phyloP scores from a whole-genome alignment of 2,329 filamentous ascomycete genomes.

The Alternaria infectoria region DNA sequence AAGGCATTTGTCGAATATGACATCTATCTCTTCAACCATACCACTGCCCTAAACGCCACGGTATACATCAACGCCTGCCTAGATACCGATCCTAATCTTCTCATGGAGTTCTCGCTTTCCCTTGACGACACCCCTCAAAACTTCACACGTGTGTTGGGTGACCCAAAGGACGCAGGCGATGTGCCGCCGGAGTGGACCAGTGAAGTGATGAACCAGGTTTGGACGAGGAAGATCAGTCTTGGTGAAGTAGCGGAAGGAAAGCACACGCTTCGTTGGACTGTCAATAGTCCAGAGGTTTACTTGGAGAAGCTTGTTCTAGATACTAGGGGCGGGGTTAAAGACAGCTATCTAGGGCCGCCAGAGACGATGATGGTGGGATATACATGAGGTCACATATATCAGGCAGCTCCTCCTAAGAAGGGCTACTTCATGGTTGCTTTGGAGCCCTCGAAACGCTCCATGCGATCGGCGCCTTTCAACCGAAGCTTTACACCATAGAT shows the following conservation, averaged over 20 bases:
- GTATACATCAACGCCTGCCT: constrained; percentile 44
- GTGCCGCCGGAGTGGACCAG: constrained; percentile 53
- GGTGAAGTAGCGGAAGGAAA: constrained; percentile 19
- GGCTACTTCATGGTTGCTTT: neutral
- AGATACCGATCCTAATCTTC: constrained; percentile 55
- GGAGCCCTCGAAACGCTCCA: constrained; percentile 12
- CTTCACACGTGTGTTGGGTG: constrained; percentile 21
- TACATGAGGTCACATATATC: neutral
- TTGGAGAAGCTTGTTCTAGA: constrained; percentile 36
- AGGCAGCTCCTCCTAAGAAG: neutral
- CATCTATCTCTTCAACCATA: constrained; percentile 24
- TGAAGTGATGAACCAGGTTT: constrained; percentile 23
- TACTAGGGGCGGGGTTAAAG: constrained; percentile 23
- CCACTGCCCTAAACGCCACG: constrained; percentile 35
- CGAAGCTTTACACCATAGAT: neutral
- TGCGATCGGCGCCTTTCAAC: constrained; percentile 2
- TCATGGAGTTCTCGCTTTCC: constrained; percentile 55
- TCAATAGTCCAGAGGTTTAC: constrained; percentile 16
- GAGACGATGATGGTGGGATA: constrained; percentile 9
- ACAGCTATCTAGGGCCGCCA: constrained; percentile 32
- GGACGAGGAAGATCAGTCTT: constrained; percentile 25
- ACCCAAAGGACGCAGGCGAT: constrained; percentile 43
- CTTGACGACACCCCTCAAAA: constrained; percentile 15
- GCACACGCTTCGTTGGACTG: constrained; percentile 43
- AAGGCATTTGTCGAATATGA: constrained; percentile 18